phyloP scores from a whole-genome alignment of 306 rosid genomes.

The Lotus japonicus region DNA sequence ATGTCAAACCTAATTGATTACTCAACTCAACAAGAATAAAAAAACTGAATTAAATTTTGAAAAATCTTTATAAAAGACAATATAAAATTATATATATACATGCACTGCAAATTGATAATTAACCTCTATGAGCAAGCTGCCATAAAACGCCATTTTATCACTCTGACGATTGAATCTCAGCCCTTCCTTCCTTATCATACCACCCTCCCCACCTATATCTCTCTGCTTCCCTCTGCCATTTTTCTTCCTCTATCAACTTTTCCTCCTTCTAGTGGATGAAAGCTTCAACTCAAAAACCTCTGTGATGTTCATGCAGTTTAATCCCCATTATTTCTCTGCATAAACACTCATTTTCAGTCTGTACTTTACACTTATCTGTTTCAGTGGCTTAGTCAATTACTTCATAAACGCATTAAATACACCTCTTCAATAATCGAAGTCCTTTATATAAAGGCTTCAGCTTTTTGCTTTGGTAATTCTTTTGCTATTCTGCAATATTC shows the following conservation, averaged over 20 bases:
- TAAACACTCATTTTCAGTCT: background rate
- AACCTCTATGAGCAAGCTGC: background rate
- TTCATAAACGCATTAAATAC: constrained; percentile 24
- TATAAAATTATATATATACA: background rate
- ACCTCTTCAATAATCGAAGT: background rate
- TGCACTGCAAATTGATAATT: constrained; percentile 19
- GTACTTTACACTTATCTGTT: background rate
- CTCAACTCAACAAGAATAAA: no score
- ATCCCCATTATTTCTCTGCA: constrained; percentile 17
- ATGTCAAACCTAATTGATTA: no score
- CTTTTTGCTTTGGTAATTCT: constrained; percentile 33
- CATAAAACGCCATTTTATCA: constrained; percentile 42
- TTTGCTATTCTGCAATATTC: background rate
- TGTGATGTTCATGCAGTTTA: constrained; percentile 21
- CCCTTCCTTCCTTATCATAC: constrained; percentile 99
- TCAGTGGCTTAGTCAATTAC: background rate
- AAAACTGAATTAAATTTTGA: background rate
- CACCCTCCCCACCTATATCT: constrained; percentile 23
- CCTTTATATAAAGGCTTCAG: background rate
- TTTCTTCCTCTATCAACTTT: constrained; percentile 11
- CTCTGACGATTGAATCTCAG: constrained; percentile 73
- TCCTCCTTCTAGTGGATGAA: constrained; percentile 23
- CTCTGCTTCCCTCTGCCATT: constrained; percentile 18
- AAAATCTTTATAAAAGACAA: background rate
- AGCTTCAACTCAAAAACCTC: constrained; percentile 1